Evolutionary conservation across 495 filamentous ascomycete species (phyloP).

Genomic region (Xylaria cubensis): DNA sequence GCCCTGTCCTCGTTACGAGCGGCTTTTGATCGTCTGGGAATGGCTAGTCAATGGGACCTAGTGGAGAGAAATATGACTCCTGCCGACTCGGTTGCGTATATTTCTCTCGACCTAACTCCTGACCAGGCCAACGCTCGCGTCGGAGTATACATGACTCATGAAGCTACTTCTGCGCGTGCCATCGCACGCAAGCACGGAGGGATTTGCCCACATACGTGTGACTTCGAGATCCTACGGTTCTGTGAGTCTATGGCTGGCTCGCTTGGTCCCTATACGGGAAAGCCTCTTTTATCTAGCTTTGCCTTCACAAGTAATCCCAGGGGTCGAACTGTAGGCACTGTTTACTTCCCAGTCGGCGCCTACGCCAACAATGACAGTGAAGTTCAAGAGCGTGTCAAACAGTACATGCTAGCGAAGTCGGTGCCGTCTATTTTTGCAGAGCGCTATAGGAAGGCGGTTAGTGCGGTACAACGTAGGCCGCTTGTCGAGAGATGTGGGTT

Average conservation of each 20-base stretch:
- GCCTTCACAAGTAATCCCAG: background rate
- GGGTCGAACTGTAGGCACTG: background rate
- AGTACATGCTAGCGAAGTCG: background rate
- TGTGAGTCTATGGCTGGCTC: slow-evolving; percentile 11
- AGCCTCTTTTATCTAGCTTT: background rate
- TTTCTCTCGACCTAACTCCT: background rate
- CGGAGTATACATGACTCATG: background rate
- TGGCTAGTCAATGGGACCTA: slow-evolving; percentile 7
- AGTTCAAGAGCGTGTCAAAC: background rate
- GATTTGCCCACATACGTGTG: background rate
- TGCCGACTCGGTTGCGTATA: background rate
- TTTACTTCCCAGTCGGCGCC: background rate
- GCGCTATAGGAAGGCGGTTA: slow-evolving; percentile 8
- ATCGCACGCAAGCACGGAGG: slow-evolving; percentile 4
- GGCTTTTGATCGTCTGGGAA: slow-evolving; percentile 1
- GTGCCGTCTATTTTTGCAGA: background rate
- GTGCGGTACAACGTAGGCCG: slow-evolving; percentile 17
- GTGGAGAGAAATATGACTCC: slow-evolving; percentile 12
- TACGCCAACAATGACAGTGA: background rate
- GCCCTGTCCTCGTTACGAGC: background rate
- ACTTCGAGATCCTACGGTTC: slow-evolving; percentile 12
- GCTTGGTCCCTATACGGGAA: background rate
- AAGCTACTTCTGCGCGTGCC: background rate
- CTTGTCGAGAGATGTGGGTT: background rate
- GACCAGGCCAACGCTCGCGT: background rate